These are phyloP conservation scores for Colletotrichum costaricense DNA, from an alignment of 2,329 filamentous ascomycete genomes.

Conservation along the genomic window DNA sequence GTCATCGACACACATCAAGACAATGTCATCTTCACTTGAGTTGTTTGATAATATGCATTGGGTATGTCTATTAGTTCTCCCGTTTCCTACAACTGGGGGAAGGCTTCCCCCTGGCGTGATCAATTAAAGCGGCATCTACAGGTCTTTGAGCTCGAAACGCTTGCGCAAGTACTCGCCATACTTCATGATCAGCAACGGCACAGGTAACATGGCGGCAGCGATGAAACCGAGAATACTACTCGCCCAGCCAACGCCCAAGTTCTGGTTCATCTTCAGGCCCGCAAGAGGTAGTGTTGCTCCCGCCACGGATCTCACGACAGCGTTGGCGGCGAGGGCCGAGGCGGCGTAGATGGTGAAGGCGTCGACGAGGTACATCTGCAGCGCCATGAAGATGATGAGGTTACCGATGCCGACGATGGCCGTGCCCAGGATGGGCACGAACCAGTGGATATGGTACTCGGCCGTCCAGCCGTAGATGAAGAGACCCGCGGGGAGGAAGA, in stretches of 20 bases:
- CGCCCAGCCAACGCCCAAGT: conserved; percentile 38
- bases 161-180: conserved; percentile 56
- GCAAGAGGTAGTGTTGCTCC: conserved; percentile 37
- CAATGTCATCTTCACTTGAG: neutral
- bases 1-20: neutral
- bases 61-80: neutral
- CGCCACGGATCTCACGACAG: conserved; percentile 63
- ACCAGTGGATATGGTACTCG: conserved; percentile 66
- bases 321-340: conserved; percentile 70
- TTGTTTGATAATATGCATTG: neutral
- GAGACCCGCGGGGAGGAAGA: conserved; percentile 38
- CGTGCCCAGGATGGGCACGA: conserved; percentile 66
- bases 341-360: conserved; percentile 60
- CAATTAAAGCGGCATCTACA: neutral
- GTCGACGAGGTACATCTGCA: conserved; percentile 75
- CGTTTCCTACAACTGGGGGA: too few species aligned
- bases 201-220: conserved; percentile 55
- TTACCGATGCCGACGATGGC: conserved; percentile 59
- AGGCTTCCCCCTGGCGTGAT: neutral
- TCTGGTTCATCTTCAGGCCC: conserved; percentile 33
- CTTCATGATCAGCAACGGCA: conserved; percentile 55
- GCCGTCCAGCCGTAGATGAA: conserved; percentile 48
- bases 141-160: conserved; percentile 5
- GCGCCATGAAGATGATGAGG: conserved; percentile 60
- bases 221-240: conserved; percentile 49